Conservation (phyloP, 495 filamentous ascomycete genomes). For the Penicillium lagena region DNA sequence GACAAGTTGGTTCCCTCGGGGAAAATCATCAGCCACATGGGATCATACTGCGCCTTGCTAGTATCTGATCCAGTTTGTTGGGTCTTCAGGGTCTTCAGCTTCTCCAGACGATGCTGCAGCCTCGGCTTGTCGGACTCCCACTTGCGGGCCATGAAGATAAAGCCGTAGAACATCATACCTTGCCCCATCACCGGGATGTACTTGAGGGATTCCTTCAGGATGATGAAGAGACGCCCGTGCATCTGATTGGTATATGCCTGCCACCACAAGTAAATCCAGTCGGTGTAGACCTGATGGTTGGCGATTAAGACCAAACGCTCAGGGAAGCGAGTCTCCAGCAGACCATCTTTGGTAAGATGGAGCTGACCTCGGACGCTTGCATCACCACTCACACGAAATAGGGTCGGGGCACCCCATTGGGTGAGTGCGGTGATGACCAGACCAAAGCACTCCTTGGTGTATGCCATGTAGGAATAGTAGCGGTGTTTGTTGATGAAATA, state of each 20-base stretch:
- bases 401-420: slow-evolving; percentile 55
- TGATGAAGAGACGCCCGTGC: slow-evolving; percentile 66
- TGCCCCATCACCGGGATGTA: slow-evolving; percentile 57
- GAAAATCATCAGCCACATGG: slow-evolving; percentile 68
- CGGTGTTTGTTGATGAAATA: slow-evolving; percentile 54
- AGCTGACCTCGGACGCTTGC: slow-evolving; percentile 52
- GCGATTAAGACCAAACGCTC: slow-evolving; percentile 58
- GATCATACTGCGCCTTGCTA: slow-evolving; percentile 44
- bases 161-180: slow-evolving; percentile 64
- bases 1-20: slow-evolving; percentile 65
- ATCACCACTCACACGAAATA: slow-evolving; percentile 57
- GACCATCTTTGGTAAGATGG: slow-evolving; percentile 45
- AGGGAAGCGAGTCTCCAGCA: slow-evolving; percentile 50
- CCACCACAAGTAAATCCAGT: slow-evolving; percentile 72
- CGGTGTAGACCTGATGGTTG: slow-evolving; percentile 67
- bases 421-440: slow-evolving; percentile 54
- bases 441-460: slow-evolving; percentile 59
- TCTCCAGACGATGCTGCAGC: slow-evolving; percentile 51
- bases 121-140: slow-evolving; percentile 58
- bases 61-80: slow-evolving; percentile 44
- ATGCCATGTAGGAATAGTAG: slow-evolving; percentile 60
- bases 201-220: slow-evolving; percentile 62
- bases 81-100: slow-evolving; percentile 52
- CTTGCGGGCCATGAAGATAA: slow-evolving; percentile 65
- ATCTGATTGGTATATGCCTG: slow-evolving; percentile 55